A percentile compares a stretch with the other conserved stretches of the same genome.
Evolutionary conservation across 495 filamentous ascomycete species (phyloP).

Genomic region (Penicillium fimorum): DNA sequence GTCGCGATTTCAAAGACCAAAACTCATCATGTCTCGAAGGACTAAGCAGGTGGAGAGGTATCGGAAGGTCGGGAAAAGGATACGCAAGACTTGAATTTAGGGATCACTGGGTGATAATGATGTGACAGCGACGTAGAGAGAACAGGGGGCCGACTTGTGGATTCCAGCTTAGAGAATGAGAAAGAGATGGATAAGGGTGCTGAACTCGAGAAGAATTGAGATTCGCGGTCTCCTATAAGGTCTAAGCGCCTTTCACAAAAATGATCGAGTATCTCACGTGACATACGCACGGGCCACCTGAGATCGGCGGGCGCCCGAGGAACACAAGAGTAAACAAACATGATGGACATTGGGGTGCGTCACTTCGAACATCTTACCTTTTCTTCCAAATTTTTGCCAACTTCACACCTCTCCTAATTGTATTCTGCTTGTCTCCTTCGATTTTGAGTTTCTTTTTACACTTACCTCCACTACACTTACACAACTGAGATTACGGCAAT

Average conservation of each 20-base stretch:
- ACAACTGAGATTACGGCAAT: constrained; percentile 6
- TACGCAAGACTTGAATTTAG: neutral
- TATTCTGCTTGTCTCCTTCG: constrained; percentile 4
- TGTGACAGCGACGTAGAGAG: neutral
- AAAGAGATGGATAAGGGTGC: neutral
- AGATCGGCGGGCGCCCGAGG: constrained; percentile 41
- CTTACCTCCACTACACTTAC: neutral
- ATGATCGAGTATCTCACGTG: constrained; percentile 28
- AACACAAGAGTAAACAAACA: constrained; percentile 48
- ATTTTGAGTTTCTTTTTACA: constrained; percentile 1
- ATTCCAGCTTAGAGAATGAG: neutral
- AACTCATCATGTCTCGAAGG: constrained; percentile 6
- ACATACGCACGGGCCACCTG: constrained; percentile 24
- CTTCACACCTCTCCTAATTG: neutral
- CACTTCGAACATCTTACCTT: constrained; percentile 15
- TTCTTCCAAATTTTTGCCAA: constrained; percentile 13
- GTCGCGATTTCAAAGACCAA: constrained; percentile 1
- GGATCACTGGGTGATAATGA: neutral
- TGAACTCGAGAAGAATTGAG: neutral
- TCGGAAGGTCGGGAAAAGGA: neutral
- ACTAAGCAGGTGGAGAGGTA: neutral
- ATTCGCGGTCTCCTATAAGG: constrained; percentile 9
- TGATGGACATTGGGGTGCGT: constrained; percentile 22
- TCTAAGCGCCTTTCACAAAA: constrained; percentile 26
- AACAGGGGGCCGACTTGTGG: neutral